phyloP scores from a whole-genome alignment of 2,329 filamentous ascomycete genomes.

The Plenodomus biglobosus region DNA sequence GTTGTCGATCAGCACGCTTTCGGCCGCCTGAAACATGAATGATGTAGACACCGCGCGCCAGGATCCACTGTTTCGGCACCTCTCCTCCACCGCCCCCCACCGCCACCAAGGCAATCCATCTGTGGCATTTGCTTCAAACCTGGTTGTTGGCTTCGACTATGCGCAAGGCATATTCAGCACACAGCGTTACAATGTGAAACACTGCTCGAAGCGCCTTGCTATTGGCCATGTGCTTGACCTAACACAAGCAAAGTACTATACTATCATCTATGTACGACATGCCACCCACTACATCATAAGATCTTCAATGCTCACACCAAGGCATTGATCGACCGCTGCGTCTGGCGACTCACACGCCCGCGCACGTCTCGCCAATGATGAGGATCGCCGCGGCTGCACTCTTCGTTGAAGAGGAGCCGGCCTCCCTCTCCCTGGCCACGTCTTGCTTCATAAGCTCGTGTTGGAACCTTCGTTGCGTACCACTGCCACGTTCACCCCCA shows the following conservation, averaged over 20 bases:
- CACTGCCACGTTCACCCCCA: not conserved
- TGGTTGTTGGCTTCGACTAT: not conserved
- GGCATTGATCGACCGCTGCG: conserved; percentile 27
- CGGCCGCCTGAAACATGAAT: conserved; percentile 1
- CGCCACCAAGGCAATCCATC: not conserved
- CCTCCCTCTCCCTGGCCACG: not conserved
- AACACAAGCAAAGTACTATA: no score
- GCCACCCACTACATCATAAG: conserved; percentile 2
- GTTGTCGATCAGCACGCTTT: not conserved
- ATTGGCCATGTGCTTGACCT: no score
- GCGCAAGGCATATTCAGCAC: not conserved
- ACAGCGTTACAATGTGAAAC: not conserved
- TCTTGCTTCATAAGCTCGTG: not conserved
- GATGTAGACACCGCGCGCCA: not conserved
- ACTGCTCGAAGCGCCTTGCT: not conserved
- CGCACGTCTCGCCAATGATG: not conserved
- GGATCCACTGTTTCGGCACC: conserved; percentile 1
- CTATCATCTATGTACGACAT: no score
- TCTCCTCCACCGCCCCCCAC: not conserved
- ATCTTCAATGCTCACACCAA: conserved; percentile 7
- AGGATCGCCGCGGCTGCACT: not conserved
- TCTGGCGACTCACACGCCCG: not conserved
- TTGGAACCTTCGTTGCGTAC: not conserved
- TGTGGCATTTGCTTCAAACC: not conserved
- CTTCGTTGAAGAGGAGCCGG: not conserved